phyloP scores from a whole-genome alignment of 2,329 filamentous ascomycete species.

The Aspergillus sp. region DNA sequence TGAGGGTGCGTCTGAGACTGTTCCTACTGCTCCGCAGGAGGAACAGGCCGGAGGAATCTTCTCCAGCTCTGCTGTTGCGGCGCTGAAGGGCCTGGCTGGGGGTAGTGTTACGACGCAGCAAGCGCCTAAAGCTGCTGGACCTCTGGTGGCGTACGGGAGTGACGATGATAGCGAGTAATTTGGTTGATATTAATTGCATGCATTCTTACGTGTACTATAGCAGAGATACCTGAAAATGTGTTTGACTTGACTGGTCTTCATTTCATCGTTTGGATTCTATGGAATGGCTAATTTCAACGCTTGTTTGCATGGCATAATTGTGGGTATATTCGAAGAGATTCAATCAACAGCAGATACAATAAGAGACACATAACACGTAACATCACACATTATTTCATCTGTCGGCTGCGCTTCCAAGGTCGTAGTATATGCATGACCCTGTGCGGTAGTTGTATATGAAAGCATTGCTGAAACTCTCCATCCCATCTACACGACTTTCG shows the following conservation, averaged over 20 bases:
- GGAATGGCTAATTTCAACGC: neutral
- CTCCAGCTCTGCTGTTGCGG: slow-evolving; percentile 77
- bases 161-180: slow-evolving; percentile 72
- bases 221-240: slow-evolving; percentile 32
- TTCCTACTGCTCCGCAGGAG: slow-evolving; percentile 27
- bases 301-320: slow-evolving; percentile 6
- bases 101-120: slow-evolving; percentile 47
- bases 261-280: neutral
- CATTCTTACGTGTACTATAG: slow-evolving; percentile 34
- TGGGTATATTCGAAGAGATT: slow-evolving; percentile 26
- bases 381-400: slow-evolving; percentile 14
- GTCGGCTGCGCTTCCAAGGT: slow-evolving; percentile 54
- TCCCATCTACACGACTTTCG: slow-evolving; percentile 49
- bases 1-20: slow-evolving; percentile 46
- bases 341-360: slow-evolving; percentile 9
- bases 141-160: slow-evolving; percentile 85
- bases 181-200: slow-evolving; percentile 15
- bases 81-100: slow-evolving; percentile 62
- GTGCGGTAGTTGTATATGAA: slow-evolving; percentile 93
- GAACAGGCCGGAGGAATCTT: slow-evolving; percentile 67
- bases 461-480: slow-evolving; percentile 64
- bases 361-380: slow-evolving; percentile 19
- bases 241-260: slow-evolving; percentile 4
- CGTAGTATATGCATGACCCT: slow-evolving; percentile 81
- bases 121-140: slow-evolving; percentile 51